These are phyloP conservation scores for Baffinella frigidus DNA, from an alignment of 208 protist genomes.

Conservation along the genomic window DNA sequence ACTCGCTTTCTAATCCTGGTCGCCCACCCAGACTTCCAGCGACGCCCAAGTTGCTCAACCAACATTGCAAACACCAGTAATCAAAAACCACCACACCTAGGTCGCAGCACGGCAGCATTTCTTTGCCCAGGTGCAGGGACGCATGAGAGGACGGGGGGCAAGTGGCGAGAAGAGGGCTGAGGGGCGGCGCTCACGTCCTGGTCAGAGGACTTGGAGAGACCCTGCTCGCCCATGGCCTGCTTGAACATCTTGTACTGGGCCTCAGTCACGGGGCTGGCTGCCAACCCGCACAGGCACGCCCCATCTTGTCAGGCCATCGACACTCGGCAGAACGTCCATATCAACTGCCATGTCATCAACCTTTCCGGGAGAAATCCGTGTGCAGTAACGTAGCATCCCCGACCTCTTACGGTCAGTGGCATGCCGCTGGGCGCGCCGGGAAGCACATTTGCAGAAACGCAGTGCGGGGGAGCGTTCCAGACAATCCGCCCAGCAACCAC, in stretches of 20 bases:
- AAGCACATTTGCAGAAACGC: background rate
- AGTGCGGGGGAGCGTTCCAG: background rate
- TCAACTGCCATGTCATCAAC: background rate
- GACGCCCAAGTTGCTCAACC: too few relatives aligned
- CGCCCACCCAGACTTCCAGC: too few relatives aligned
- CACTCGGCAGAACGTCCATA: background rate
- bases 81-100: too few relatives aligned
- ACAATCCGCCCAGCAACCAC: background rate
- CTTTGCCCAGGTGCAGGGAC: too few relatives aligned
- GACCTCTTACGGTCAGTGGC: background rate
- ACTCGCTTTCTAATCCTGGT: too few relatives aligned
- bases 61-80: too few relatives aligned
- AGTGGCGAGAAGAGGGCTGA: too few relatives aligned
- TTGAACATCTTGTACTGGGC: conserved; percentile 48
- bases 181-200: conserved; percentile 31
- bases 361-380: background rate
- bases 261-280: conserved; percentile 25
- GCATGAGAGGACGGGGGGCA: too few relatives aligned
- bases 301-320: too few relatives aligned
- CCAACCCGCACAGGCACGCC: background rate
- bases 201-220: background rate
- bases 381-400: background rate
- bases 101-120: too few relatives aligned
- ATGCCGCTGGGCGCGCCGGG: background rate
- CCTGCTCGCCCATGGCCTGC: conserved; percentile 45